phyloP scores from a whole-genome alignment of 2,329 filamentous ascomycete genomes.

The Aplosporella prunicola region DNA sequence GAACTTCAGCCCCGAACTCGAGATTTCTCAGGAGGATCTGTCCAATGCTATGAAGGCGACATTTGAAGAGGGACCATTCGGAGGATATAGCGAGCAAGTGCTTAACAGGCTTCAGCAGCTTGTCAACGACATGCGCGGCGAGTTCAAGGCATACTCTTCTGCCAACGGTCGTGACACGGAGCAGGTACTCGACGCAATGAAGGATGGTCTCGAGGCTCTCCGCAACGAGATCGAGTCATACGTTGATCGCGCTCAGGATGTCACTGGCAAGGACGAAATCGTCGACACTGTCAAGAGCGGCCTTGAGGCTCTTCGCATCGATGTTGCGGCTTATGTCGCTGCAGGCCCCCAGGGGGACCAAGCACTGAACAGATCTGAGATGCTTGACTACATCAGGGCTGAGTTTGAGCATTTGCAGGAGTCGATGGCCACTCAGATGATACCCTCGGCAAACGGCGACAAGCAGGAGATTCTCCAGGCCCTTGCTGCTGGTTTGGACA shows the following conservation, averaged over 20 bases:
- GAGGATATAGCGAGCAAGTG: slow-evolving; percentile 49
- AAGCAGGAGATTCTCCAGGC: slow-evolving; percentile 32
- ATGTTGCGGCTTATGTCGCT: slow-evolving; percentile 45
- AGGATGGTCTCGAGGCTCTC: slow-evolving; percentile 75
- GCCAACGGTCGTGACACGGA: slow-evolving; percentile 75
- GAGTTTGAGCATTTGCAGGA: slow-evolving; percentile 54
- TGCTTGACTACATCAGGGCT: slow-evolving; percentile 42
- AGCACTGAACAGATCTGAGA: slow-evolving; percentile 33
- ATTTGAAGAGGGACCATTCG: slow-evolving; percentile 28
- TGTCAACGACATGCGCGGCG: slow-evolving; percentile 51
- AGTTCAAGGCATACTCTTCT: slow-evolving; percentile 70
- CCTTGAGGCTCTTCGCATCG: slow-evolving; percentile 55
- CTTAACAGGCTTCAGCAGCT: slow-evolving; percentile 50
- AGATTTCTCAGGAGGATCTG: slow-evolving; percentile 41
- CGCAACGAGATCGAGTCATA: slow-evolving; percentile 73
- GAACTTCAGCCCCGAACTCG: slow-evolving; percentile 34
- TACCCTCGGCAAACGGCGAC: slow-evolving; percentile 16
- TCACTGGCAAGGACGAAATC: slow-evolving; percentile 66
- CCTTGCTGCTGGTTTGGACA: slow-evolving; percentile 31
- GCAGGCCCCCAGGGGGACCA: slow-evolving; percentile 35
- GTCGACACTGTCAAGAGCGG: slow-evolving; percentile 57
- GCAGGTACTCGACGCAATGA: slow-evolving; percentile 78
- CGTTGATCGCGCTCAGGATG: slow-evolving; percentile 61
- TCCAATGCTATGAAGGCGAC: slow-evolving; percentile 48
- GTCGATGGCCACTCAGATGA: slow-evolving; percentile 43